phyloP scores from a whole-genome alignment of 306 rosid species.

The Vicia sativa region DNA sequence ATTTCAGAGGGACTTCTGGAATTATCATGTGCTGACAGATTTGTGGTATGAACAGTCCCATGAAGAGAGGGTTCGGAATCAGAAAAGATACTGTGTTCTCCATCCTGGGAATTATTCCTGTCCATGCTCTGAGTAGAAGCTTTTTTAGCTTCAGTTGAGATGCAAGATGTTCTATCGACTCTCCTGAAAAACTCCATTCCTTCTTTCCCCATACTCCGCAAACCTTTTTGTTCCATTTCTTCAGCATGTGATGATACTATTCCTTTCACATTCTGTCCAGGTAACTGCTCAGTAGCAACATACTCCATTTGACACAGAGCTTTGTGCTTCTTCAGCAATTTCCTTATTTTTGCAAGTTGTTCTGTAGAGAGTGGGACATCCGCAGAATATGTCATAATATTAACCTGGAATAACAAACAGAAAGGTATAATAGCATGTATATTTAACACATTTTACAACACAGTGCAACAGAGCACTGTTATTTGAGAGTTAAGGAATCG shows the following conservation, averaged over 20 bases:
- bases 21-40: slow-evolving; percentile 30
- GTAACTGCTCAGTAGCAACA: slow-evolving; percentile 48
- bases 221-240: slow-evolving; percentile 45
- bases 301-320: slow-evolving; percentile 56
- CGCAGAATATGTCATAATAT: slow-evolving; percentile 77
- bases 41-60: slow-evolving; percentile 40
- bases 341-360: slow-evolving; percentile 71
- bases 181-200: slow-evolving; percentile 64
- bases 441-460: slow-evolving; percentile 26
- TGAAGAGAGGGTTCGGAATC: slow-evolving; percentile 45
- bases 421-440: slow-evolving; percentile 35
- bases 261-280: slow-evolving; percentile 42
- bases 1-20: slow-evolving; percentile 42
- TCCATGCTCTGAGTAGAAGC: slow-evolving; percentile 45
- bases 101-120: slow-evolving; percentile 44
- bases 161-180: slow-evolving; percentile 60
- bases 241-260: slow-evolving; percentile 46
- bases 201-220: slow-evolving; percentile 45
- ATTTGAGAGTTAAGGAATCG: slow-evolving; percentile 25
- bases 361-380: slow-evolving; percentile 78
- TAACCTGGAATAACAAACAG: slow-evolving; percentile 64
- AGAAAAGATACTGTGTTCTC: slow-evolving; percentile 44
- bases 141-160: slow-evolving; percentile 47
- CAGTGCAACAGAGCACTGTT: slow-evolving; percentile 29
- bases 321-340: slow-evolving; percentile 76